phyloP scores from a whole-genome alignment of 768 basidiomycete species.

The Phaffia australis region DNA sequence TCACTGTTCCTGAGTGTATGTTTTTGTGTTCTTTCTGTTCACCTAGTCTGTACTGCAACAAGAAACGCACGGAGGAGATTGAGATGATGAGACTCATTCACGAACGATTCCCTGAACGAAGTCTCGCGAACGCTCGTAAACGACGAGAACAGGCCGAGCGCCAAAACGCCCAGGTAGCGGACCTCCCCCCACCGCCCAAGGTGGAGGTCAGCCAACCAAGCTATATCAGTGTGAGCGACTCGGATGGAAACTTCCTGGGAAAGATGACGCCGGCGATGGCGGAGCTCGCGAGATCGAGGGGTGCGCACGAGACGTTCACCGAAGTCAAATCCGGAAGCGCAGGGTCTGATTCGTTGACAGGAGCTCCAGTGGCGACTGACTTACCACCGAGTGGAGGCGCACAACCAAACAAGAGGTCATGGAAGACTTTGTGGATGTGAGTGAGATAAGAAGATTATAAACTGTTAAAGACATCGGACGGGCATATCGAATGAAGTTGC shows the following conservation, averaged over 20 bases:
- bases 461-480: too few relatives aligned
- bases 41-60: slow-evolving; percentile 12
- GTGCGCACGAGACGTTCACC: slow-evolving; percentile 12
- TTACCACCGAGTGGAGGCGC: too few relatives aligned
- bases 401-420: too few relatives aligned
- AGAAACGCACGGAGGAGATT: slow-evolving; percentile 2
- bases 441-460: too few relatives aligned
- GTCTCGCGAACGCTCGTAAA: background rate
- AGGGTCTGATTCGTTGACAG: too few relatives aligned
- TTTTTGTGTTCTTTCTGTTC: background rate
- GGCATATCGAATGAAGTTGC: too few relatives aligned
- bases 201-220: background rate
- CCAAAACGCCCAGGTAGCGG: too few relatives aligned
- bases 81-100: slow-evolving; percentile 14
- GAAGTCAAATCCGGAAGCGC: too few relatives aligned
- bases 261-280: slow-evolving; percentile 13
- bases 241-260: slow-evolving; percentile 1
- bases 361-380: too few relatives aligned
- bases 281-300: slow-evolving; percentile 1
- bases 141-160: too few relatives aligned
- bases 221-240: slow-evolving; percentile 3
- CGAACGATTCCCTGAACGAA: slow-evolving; percentile 14
- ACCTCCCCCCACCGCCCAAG: background rate
- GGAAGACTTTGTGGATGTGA: too few relatives aligned
- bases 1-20: background rate